Percentiles rank a stretch among this genome's conserved stretches.
Conservation (phyloP, 257 asterid genomes). For the Solanum microdontum region DNA sequence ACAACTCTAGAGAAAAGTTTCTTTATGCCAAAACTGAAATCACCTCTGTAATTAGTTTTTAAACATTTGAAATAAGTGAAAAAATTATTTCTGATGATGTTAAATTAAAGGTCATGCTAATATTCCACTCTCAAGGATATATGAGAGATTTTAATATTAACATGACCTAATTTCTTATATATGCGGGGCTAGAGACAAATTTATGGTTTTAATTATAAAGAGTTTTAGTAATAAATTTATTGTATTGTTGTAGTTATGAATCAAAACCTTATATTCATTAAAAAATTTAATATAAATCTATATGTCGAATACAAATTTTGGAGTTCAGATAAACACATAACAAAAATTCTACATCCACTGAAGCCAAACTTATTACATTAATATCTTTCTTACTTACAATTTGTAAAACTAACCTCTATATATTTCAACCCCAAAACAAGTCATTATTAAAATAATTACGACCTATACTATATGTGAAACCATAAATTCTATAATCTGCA, state of each 20-base stretch:
- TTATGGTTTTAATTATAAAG: not conserved
- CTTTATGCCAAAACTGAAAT: not conserved
- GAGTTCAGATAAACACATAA: not conserved
- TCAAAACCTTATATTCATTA: not conserved
- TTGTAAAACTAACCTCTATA: not conserved
- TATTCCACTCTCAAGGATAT: not conserved
- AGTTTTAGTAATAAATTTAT: not conserved
- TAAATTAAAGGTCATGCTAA: not conserved
- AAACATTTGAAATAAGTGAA: not conserved
- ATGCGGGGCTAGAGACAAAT: not conserved
- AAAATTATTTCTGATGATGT: not conserved
- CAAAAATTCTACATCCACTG: not conserved
- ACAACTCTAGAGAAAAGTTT: not conserved
- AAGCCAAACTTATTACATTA: not conserved
- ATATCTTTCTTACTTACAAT: not conserved
- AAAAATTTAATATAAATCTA: not conserved
- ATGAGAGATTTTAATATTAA: not conserved
- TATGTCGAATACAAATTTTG: not conserved
- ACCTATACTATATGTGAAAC: not conserved
- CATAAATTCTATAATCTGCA: not conserved
- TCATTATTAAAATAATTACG: not conserved
- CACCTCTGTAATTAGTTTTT: not conserved
- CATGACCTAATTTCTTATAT: not conserved
- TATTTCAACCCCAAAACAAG: not conserved
- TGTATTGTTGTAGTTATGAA: not conserved